A percentile compares a stretch with the other conserved stretches of the same genome.
phyloP scores from a whole-genome alignment of 192 early-diverging fungal species.

The Chytriomyces hyalinus region DNA sequence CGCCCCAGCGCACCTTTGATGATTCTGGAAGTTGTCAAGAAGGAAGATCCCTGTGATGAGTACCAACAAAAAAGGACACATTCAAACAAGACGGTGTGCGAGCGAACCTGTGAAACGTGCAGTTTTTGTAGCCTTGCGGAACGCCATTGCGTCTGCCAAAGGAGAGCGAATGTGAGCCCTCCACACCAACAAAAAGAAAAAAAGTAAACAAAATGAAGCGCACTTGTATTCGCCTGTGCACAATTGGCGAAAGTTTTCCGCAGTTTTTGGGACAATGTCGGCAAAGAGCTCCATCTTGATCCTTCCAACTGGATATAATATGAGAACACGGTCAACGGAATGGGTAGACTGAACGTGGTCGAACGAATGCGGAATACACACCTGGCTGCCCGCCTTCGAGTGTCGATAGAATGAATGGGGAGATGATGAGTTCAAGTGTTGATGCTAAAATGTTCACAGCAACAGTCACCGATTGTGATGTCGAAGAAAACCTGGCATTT shows the following conservation, averaged over 20 bases:
- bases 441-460: neutral
- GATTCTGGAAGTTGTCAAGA: constrained; percentile 53
- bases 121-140: constrained; percentile 86
- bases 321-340: neutral
- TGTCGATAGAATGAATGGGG: neutral
- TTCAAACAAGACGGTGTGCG: constrained; percentile 6
- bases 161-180: neutral
- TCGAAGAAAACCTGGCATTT: constrained; percentile 73
- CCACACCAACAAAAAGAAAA: constrained; percentile 5
- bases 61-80: neutral
- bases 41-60: neutral
- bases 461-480: constrained; percentile 72
- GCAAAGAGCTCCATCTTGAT: constrained; percentile 69
- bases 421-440: neutral
- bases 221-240: constrained; percentile 87
- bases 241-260: constrained; percentile 94
- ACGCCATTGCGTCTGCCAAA: constrained; percentile 67
- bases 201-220: neutral
- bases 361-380: constrained; percentile 17
- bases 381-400: constrained; percentile 47
- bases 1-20: constrained; percentile 65
- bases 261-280: constrained; percentile 89
- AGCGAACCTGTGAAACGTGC: constrained; percentile 73
- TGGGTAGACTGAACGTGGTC: neutral
- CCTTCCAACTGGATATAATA: constrained; percentile 44